Base-by-base conservation (phyloP, 1,284 basidiomycete species). In the Moesziomyces globuligerus region DNA sequence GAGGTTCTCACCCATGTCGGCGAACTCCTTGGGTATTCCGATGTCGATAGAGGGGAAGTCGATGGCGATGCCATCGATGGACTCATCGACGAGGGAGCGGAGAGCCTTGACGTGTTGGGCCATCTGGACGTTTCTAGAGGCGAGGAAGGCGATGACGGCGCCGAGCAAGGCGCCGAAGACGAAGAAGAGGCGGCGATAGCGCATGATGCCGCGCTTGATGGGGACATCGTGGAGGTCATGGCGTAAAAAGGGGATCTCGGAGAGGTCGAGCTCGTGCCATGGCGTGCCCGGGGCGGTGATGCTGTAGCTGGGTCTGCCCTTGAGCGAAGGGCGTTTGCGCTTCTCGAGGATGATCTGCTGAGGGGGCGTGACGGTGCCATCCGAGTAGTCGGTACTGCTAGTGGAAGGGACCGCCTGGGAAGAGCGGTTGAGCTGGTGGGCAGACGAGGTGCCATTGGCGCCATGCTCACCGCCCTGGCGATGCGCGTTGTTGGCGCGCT, bases 251-350 rank as follows among this genome's bases (percentile, higher is more conserved):
- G 68, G 66, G 26, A 78, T 64, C 28, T 78, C 74, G 48, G 69
- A 72, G 10, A 78, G 64, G 45, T 78, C 74, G 44, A 76, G 70
- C 56, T 78, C 76, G 56, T 76, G 71, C 68, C 73, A 78, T 23
- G 75, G 74, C n/a, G 74, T 78, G 9, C 72, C 74, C 3, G 76
- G 76, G 1, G 76, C 76, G 11, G 59, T 41, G 23, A 78, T 53
- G 41, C 61, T 74, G 51, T 76, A 76, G 51, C 56, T 64, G 13
- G 65, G 37, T 20, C 44, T 40, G 7, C 72, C 72, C 34, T 55
- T 59, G 7, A 71, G 39, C 5, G 60, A 54, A 4, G 72, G 72
- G 2, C 69, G 36, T 24, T 61, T 72, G 29, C 25, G 41, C 40
- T 66, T 61, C 28, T 60, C 40, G 15, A 74, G 56, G 29, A 74